Base-by-base conservation (phyloP, 2,329 filamentous ascomycete species). In the Zymoseptoria passerinii region DNA sequence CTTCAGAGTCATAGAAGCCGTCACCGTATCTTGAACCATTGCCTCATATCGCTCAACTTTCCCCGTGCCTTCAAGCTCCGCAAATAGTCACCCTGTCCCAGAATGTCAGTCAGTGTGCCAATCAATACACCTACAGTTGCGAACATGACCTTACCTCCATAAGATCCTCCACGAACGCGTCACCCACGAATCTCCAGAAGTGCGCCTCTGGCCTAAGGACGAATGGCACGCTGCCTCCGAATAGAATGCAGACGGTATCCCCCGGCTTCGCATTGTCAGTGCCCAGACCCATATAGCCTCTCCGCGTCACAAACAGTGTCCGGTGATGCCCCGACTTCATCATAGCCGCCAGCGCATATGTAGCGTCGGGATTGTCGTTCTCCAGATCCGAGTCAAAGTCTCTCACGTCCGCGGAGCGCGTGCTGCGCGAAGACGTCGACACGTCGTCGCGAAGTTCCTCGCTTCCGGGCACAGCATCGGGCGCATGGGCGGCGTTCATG, bases 241-340 rank as follows among this genome's bases (percentile, higher is more conserved):
- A 54, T 4, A 54, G 27, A 4, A 53, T 51, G 35, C 23, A 29
- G 19, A 57, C 28, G n/a, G 50, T 29, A 20, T 57, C 55, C 1
- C 50, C 55, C 23, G 19, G n/a, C 28, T 53, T 27, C 23, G 48
- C 50, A 23, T 53, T 57, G n/a, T 49, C 50, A 3, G 50, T 49
- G 4, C 55, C 52, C 4, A 53, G 16, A n/a, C 52, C 52, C 23
- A 28, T 40, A n/a, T 35, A 19, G 0, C 58, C 58, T 10, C 28
- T 10, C 20, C 28, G 48, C 1, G 54, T 59, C 3, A 59, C 50
- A 48, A 28, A 59, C 1, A 59, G 20, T 0, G 58, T 59, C 10
- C 58, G 50, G 29, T 59, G 58, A 51, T 59, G 58, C 0, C 50
- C 58, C 2, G 49, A 50, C 29, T 59, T 56, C 51, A 59, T 59